Percentiles rank a stretch among this genome's conserved stretches.
Evolutionary conservation across 2,329 filamentous ascomycete genomes (phyloP).

Genomic region (Arthrobotrys megalospora): DNA sequence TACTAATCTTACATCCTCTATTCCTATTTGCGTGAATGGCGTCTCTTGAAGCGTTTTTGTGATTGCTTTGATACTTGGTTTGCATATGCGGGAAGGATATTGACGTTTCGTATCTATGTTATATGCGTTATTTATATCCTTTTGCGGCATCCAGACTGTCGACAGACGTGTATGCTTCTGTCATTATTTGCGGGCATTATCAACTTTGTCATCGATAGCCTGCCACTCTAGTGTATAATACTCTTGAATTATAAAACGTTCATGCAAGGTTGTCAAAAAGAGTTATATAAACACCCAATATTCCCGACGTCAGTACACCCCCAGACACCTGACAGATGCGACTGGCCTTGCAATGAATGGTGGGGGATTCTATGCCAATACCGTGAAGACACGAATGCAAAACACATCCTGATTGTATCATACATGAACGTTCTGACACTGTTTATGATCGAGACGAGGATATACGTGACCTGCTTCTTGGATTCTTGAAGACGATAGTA

Average conservation of each 20-base stretch:
- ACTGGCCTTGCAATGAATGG: constrained; percentile 6
- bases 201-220: not conserved
- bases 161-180: constrained; percentile 12
- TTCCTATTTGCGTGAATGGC: not conserved
- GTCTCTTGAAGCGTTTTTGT: not conserved
- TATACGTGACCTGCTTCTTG: not conserved
- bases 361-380: constrained; percentile 27
- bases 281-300: not conserved
- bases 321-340: constrained; percentile 21
- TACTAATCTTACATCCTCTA: constrained; percentile 9
- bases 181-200: not conserved
- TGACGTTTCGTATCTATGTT: constrained; percentile 14
- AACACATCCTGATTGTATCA: constrained; percentile 10
- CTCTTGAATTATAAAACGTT: constrained; percentile 19
- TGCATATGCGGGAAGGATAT: constrained; percentile 6
- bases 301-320: not conserved
- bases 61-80: not conserved
- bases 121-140: constrained; percentile 23
- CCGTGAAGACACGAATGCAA: constrained; percentile 46
- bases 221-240: not conserved
- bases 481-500: constrained; percentile 8
- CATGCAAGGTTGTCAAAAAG: constrained; percentile 19
- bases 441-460: not conserved
- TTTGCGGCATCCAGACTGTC: constrained; percentile 5
- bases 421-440: constrained; percentile 8